Base-by-base conservation (phyloP, 768 basidiomycete species). In the Auriscalpium microsporum region DNA sequence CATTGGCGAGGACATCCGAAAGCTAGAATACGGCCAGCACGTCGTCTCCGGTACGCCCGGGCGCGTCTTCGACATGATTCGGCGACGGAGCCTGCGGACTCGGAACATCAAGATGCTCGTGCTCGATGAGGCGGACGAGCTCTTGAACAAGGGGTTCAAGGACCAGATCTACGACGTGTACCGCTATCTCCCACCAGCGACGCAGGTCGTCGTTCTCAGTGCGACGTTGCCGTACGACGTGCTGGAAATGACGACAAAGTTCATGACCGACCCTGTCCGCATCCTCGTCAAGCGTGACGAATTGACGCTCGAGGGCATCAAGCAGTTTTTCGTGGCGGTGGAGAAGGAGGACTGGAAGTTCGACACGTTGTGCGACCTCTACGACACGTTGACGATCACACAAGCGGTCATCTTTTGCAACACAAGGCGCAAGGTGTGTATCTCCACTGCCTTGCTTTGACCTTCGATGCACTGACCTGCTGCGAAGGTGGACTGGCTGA, bases 311-410 rank as follows among this genome's bases (percentile, higher is more conserved):
- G 95, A 99, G 66, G 89, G 89, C 9, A 94, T 94, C 74, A 94
- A 94, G 65, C 92, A 95, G 69, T 94, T 94, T 75, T 94, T 94
- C 77, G 91, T 99, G 50, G 95, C 94, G 47, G 95, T 99, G 54
- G 95, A 97, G 74, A 96, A 97, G 75, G 95, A 99, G 72, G 95
- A 99, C 68, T 97, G 94, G 94, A 99, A 99, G 69, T 94, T 96
- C 67, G 94, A 97, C 72, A 97, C 94, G 0, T 79, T 99, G 35
- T 96, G 90, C 68, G 95, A 96, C 74, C 74, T 99, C 48, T 98
- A 96, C 73, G 95, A 98, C 71, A 97, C 95, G 33, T 83, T 99
- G 62, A 97, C 94, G 53, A 97, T 99, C 70, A 97, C 94, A 8
- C 95, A 97, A 79, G 95, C 94, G 48, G 94, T 98, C 69, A 96